phyloP scores from a whole-genome alignment of 2,329 filamentous ascomycete species.

The Dothistroma pini region DNA sequence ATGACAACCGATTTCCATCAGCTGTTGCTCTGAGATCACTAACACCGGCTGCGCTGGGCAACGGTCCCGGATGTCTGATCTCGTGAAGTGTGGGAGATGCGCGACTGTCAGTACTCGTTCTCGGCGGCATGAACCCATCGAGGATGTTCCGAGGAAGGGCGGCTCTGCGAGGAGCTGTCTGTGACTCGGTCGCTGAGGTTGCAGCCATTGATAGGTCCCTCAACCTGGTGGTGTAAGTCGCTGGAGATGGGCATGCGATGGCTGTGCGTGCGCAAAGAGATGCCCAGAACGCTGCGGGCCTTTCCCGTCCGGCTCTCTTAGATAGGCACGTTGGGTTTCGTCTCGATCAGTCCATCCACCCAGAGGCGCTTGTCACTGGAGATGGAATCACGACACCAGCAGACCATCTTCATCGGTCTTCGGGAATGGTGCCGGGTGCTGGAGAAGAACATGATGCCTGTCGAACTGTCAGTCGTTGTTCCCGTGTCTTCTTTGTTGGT shows the following conservation, averaged over 20 bases:
- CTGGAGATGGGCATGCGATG: neutral
- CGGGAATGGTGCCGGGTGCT: neutral
- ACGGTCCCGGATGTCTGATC: neutral
- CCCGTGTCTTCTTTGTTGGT: too few relatives aligned
- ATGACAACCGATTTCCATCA: neutral
- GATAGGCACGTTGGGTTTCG: neutral
- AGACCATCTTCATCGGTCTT: neutral
- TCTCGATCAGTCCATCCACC: neutral
- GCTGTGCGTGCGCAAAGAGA: neutral
- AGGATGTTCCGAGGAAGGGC: neutral
- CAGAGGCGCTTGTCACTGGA: neutral
- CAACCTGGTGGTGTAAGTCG: neutral
- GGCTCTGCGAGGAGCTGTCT: neutral
- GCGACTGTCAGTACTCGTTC: neutral
- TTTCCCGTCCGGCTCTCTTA: neutral
- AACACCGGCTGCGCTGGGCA: neutral
- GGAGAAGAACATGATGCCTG: neutral
- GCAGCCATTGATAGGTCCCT: neutral
- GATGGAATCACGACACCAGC: slow-evolving; percentile 1
- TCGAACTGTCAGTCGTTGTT: neutral
- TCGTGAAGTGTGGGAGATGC: neutral
- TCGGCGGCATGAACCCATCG: neutral
- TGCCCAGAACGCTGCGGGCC: neutral
- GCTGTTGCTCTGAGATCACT: neutral
- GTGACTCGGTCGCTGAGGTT: neutral